Conservation (phyloP, 1,284 basidiomycete species). For the Cystobasidiaceae sp. region DNA sequence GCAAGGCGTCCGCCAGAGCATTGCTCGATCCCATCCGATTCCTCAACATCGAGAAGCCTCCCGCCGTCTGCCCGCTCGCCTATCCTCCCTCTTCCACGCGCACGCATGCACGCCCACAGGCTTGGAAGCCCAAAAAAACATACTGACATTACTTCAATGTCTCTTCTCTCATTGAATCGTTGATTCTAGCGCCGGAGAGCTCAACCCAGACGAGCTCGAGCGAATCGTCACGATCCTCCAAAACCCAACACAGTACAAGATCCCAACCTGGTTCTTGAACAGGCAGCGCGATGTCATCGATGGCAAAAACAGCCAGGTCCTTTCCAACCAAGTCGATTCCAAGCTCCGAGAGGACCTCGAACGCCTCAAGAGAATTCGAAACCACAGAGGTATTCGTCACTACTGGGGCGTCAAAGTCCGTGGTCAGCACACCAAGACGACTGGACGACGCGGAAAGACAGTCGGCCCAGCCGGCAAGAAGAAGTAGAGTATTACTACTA, state of each 20-base stretch:
- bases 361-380: slow-evolving; percentile 98
- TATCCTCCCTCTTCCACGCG: too few relatives aligned
- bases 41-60: too few relatives aligned
- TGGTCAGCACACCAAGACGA: slow-evolving; percentile 99
- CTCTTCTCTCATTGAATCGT: background rate
- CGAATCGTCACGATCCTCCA: slow-evolving; percentile 99
- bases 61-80: too few relatives aligned
- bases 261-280: slow-evolving; percentile 98
- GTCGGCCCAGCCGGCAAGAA: slow-evolving; percentile 7
- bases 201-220: slow-evolving; percentile 96
- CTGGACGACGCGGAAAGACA: slow-evolving; percentile 53
- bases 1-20: too few relatives aligned
- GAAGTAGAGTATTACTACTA: slow-evolving; percentile 17
- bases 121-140: too few relatives aligned
- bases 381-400: slow-evolving; percentile 95
- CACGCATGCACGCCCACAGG: too few relatives aligned
- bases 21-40: too few relatives aligned
- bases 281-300: slow-evolving; percentile 97
- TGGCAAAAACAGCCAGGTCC: slow-evolving; percentile 87
- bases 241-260: slow-evolving; percentile 99
- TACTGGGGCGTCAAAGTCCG: slow-evolving; percentile 50
- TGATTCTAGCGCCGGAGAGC: slow-evolving; percentile 71
- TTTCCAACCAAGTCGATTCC: slow-evolving; percentile 97
- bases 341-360: slow-evolving; percentile 98
- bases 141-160: too few relatives aligned